Evolutionary conservation across 805 yeast species (phyloP), one percentile per base, ranked within the genome.

Genomic region (Cyberlindnera meyerae): DNA sequence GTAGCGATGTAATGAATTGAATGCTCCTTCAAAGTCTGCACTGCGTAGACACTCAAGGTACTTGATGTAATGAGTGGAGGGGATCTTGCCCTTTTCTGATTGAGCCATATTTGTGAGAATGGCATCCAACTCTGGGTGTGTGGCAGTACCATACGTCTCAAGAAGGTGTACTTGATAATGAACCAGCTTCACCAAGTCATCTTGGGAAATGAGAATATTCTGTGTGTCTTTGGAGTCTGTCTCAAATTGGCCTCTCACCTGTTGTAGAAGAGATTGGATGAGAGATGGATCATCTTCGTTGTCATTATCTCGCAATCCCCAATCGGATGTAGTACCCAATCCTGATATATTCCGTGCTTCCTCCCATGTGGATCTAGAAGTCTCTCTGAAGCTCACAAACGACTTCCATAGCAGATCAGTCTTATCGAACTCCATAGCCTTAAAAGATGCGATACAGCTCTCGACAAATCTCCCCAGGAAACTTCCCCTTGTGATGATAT

Each of bases 11-110:
- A 84, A 55, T 48, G 78, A 61, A 60, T 81, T 61, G 61, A 73
- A 39, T 52, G 73, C 61, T 15, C 60, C 61, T 37, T 65, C 82
- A 49, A 80, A 82, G 49, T 84, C 83, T 5, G 77, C 73, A 11
- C 58, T 66, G 37, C 69, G 67, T 49, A 79, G 68, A 41, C 70
- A 68, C 46, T 80, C 81, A 18, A 83, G 62, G 47, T 79, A 82
- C 31, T 66, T 68, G 31, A 82, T 65, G 47, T 79, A 80, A 48
- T 77, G 71, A 17, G 71, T 55, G 0, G 73, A 60, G 0, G 77
- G 71, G 5, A 73, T 58, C 30, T 64, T 63, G 5, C 61, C 57
- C 20, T 49, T 50, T 29, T 72, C 74, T 0, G 71, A 61, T 13
- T 69, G 66, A 1, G 78, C 65, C 72, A 77, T 69, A 8, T 65